Percentiles rank a stretch among this genome's conserved stretches.
Conservation (phyloP, 768 basidiomycete species). For the Plicaturopsis crispa region DNA sequence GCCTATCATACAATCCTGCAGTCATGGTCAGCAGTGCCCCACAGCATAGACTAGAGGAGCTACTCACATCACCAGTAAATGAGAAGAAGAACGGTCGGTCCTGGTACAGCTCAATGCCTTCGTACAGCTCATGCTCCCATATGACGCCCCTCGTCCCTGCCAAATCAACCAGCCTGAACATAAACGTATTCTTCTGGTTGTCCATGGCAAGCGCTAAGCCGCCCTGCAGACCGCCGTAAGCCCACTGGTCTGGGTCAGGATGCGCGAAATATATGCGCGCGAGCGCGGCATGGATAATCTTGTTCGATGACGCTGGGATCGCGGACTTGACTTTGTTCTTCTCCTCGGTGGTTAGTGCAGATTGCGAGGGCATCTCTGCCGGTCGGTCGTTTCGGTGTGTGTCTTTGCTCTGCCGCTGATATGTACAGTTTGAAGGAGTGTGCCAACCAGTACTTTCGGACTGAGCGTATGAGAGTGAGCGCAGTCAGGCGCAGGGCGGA, state of each 20-base stretch:
- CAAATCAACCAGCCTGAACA: slow-evolving; percentile 79
- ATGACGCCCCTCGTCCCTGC: slow-evolving; percentile 78
- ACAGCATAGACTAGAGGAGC: background rate
- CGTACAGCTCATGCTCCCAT: slow-evolving; percentile 91
- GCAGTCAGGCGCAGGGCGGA: no score
- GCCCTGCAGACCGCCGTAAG: slow-evolving; percentile 83
- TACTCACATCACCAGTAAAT: slow-evolving; percentile 82
- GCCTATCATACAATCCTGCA: slow-evolving; percentile 83
- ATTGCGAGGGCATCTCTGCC: slow-evolving; percentile 59
- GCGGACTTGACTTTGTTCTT: slow-evolving; percentile 68
- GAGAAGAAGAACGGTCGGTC: slow-evolving; percentile 91
- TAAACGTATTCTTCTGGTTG: slow-evolving; percentile 42
- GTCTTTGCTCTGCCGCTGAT: no score
- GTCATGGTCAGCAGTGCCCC: slow-evolving; percentile 3
- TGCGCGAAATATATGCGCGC: slow-evolving; percentile 88
- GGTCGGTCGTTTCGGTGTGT: no score
- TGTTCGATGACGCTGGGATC: slow-evolving; percentile 48
- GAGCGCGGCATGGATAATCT: slow-evolving; percentile 76
- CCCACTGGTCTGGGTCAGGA: slow-evolving; percentile 72
- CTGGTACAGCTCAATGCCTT: slow-evolving; percentile 70
- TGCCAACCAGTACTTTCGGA: no score
- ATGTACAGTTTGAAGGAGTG: no score
- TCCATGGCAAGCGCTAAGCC: slow-evolving; percentile 70
- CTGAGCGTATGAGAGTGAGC: no score
- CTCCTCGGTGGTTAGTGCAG: slow-evolving; percentile 65